These are phyloP conservation scores for Penicillium sp. DNA, from an alignment of 2,329 filamentous ascomycete genomes.

Conservation along the genomic window DNA sequence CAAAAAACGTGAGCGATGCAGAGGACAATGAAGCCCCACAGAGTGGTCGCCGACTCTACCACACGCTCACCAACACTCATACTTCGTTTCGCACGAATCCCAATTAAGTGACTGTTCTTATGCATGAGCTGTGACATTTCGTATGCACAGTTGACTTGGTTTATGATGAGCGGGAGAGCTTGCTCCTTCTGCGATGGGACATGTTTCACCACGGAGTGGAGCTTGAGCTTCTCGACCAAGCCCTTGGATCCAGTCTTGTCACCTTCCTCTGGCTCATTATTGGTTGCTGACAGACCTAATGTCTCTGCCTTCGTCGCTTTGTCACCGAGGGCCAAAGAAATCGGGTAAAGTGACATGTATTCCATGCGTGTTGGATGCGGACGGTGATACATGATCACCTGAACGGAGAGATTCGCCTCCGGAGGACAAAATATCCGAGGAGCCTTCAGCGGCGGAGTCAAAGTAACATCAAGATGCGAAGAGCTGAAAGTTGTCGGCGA, in stretches of 20 bases:
- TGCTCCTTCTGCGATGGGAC: conserved; percentile 78
- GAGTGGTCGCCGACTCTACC: conserved; percentile 85
- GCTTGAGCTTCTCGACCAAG: conserved; percentile 81
- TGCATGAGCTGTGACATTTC: conserved; percentile 85
- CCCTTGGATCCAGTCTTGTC: conserved; percentile 65
- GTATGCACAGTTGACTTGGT: conserved; percentile 94
- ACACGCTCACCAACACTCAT: conserved; percentile 93
- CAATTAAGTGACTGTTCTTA: conserved; percentile 84
- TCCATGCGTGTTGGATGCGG: conserved; percentile 89
- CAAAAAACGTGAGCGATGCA: conserved; percentile 71
- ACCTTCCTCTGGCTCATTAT: conserved; percentile 69
- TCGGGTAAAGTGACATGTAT: conserved; percentile 88
- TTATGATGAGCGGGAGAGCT: conserved; percentile 76
- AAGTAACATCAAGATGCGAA: conserved; percentile 67
- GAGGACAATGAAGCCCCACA: conserved; percentile 72
- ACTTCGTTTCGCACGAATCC: conserved; percentile 75
- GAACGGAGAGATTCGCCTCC: conserved; percentile 70
- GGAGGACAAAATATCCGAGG: conserved; percentile 71
- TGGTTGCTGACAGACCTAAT: conserved; percentile 46
- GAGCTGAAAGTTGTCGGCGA: conserved; percentile 59
- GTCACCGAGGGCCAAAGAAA: conserved; percentile 80
- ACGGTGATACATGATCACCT: conserved; percentile 85
- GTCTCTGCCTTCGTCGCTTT: conserved; percentile 53
- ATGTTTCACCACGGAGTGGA: conserved; percentile 81
- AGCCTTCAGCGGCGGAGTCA: conserved; percentile 52